A percentile compares a stretch with the other conserved stretches of the same genome.
Evolutionary conservation across 2,329 filamentous ascomycete genomes (phyloP).

Genomic region (Aspergillus hortae): DNA sequence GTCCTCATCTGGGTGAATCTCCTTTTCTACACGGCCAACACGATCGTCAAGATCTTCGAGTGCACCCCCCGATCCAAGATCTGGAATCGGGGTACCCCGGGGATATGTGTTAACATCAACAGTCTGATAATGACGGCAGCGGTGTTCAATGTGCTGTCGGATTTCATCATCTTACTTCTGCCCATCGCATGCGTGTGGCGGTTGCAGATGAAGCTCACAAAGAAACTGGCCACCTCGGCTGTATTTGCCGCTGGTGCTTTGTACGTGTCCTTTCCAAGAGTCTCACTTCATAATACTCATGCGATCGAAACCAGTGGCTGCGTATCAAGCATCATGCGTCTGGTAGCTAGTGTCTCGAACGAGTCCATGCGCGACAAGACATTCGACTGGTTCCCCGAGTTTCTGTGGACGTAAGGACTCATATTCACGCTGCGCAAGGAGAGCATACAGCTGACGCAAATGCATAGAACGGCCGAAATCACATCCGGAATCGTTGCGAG

Average conservation of each 20-base stretch:
- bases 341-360: conserved; percentile 18
- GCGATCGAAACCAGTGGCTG: conserved; percentile 14
- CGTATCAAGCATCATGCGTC: conserved; percentile 22
- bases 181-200: conserved; percentile 21
- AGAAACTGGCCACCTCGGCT: conserved; percentile 19
- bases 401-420: conserved; percentile 23
- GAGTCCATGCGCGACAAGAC: conserved; percentile 16
- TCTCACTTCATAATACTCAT: not conserved
- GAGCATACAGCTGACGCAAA: not conserved
- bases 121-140: conserved; percentile 18
- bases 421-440: not conserved
- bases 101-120: conserved; percentile 22
- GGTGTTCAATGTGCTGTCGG: conserved; percentile 21
- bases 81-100: conserved; percentile 16
- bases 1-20: conserved; percentile 22
- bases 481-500: conserved; percentile 23
- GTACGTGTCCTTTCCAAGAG: conserved; percentile 7
- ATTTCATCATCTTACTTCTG: conserved; percentile 21
- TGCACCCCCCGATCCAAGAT: conserved; percentile 22
- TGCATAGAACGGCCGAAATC: conserved; percentile 20
- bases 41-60: conserved; percentile 24
- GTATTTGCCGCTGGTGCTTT: conserved; percentile 22
- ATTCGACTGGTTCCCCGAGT: conserved; percentile 21
- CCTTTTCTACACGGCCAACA: conserved; percentile 21
- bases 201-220: conserved; percentile 15